Base-by-base conservation (phyloP, 2,329 filamentous ascomycete genomes). In the Diaporthe sp. region DNA sequence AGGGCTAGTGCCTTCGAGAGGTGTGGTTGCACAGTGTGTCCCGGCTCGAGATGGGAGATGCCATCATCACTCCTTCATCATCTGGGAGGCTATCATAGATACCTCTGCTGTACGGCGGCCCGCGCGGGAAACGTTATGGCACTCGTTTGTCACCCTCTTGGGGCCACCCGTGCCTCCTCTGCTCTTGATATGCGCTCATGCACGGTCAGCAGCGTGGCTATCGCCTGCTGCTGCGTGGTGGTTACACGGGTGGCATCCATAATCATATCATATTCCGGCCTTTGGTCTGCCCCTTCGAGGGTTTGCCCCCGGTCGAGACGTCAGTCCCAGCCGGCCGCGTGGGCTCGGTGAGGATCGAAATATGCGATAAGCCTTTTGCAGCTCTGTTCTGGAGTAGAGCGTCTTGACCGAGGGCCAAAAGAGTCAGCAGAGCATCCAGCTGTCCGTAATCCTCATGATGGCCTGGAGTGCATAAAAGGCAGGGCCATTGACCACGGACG, bases 301-400 rank as follows among this genome's bases (percentile, higher is more conserved):
- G 57, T 39, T 61, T 37, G 55, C 46, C 61, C 61, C 42, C 28
- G 46, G 53, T 67, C 71, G 39, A 73, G 46, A 73, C 58, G 71
- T 65, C 71, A 73, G 46, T 65, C 34, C 28, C 58, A 61, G 58
- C 58, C 58, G 57, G 49, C 44, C 70, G 57, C 70, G 57, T 53
- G 58, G 31, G 55, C 69, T 53, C 46, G 58, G 71, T 73, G 58
- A 73, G 71, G 37, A 57, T 73, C 59, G 49, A 57, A 55, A 73
- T 73, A 73, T 73, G 71, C 71, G 71, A 73, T 73, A 37, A 73
- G 71, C 71, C 71, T 73, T 72, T 73, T 73, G 42, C 71, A 65
- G n/a, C 71, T 65, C 71, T 37, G 42, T 65, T 61, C 68, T 71
- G 71, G 70, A 31, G 70, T 65, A 62, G 71, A 65, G n/a, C 59